phyloP scores from a whole-genome alignment of 2,329 filamentous ascomycete species.

The Aspergillus jensenii region DNA sequence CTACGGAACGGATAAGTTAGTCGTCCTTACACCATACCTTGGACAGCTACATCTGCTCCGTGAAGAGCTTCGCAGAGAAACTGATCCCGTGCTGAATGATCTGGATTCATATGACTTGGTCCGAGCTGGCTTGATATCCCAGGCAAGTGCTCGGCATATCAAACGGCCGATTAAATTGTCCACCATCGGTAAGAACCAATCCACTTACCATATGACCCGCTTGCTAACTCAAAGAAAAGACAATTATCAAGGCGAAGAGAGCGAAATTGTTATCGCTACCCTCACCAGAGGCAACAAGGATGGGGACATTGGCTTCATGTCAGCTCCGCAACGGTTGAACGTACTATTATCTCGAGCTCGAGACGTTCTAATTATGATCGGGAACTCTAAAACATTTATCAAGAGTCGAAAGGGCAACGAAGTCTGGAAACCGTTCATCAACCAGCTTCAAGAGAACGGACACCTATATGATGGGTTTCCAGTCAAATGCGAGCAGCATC shows the following conservation, averaged over 20 bases:
- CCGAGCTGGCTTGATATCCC: conserved; percentile 60
- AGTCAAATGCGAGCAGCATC: conserved; percentile 61
- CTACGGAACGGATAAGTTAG: conserved; percentile 64
- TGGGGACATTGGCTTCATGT: conserved; percentile 71
- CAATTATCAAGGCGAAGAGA: conserved; percentile 78
- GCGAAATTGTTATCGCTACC: conserved; percentile 68
- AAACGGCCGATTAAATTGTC: conserved; percentile 62
- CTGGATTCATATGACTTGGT: conserved; percentile 65
- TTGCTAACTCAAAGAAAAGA: conserved; percentile 60
- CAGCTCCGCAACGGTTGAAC: conserved; percentile 64
- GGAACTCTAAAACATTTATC: conserved; percentile 68
- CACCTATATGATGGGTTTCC: conserved; percentile 63
- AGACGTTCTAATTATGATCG: conserved; percentile 66
- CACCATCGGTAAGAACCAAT: conserved; percentile 60
- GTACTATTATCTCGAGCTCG: conserved; percentile 69
- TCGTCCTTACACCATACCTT: conserved; percentile 71
- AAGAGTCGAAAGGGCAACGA: conserved; percentile 56
- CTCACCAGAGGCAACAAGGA: conserved; percentile 65
- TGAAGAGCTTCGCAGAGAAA: conserved; percentile 54
- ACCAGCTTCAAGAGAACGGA: conserved; percentile 51
- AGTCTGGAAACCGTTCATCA: conserved; percentile 60
- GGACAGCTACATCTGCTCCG: conserved; percentile 63
- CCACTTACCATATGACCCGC: not conserved
- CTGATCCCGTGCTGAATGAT: conserved; percentile 68
- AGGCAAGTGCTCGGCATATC: conserved; percentile 51